Conservation (phyloP, 345 rosid species). For the Ceriops tagal region DNA sequence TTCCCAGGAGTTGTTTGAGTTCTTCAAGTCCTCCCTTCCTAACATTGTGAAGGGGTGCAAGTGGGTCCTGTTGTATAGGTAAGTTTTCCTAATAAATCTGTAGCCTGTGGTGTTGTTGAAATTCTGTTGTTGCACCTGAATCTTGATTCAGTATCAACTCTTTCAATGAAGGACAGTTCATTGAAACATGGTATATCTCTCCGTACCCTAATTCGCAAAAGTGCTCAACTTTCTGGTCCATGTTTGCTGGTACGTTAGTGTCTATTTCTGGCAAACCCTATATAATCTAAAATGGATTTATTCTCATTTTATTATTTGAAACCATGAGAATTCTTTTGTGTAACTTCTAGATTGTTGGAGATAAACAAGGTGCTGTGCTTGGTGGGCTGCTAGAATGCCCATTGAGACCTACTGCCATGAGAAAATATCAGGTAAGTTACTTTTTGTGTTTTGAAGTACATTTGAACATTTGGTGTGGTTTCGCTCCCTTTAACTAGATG, state of each 20-base stretch:
- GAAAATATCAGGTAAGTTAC: constrained; percentile 75
- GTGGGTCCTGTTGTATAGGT: constrained; percentile 89
- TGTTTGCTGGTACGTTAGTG: constrained; percentile 61
- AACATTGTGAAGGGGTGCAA: constrained; percentile 82
- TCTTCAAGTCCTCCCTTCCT: constrained; percentile 74
- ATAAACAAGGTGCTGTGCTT: constrained; percentile 75
- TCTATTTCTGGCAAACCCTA: constrained; percentile 2
- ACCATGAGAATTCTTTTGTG: constrained; percentile 11
- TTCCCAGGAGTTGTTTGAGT: constrained; percentile 58
- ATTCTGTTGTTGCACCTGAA: constrained; percentile 10
- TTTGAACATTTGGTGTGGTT: constrained; percentile 8
- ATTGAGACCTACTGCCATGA: constrained; percentile 71
- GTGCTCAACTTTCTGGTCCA: constrained; percentile 73
- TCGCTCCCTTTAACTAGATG: not conserved
- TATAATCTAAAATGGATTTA: not conserved
- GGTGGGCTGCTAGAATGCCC: constrained; percentile 85
- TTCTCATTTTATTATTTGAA: not conserved
- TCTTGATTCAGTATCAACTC: constrained; percentile 36
- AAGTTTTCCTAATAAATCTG: constrained; percentile 20
- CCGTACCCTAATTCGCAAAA: constrained; percentile 82
- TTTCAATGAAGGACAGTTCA: constrained; percentile 94
- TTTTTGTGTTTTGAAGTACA: not conserved
- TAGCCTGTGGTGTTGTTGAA: not conserved
- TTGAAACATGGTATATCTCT: constrained; percentile 92
- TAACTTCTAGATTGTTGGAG: constrained; percentile 66